A percentile compares a stretch with the other conserved stretches of the same genome.
Conservation (phyloP, 2,329 filamentous ascomycete species). For the Gremmenia infestans region DNA sequence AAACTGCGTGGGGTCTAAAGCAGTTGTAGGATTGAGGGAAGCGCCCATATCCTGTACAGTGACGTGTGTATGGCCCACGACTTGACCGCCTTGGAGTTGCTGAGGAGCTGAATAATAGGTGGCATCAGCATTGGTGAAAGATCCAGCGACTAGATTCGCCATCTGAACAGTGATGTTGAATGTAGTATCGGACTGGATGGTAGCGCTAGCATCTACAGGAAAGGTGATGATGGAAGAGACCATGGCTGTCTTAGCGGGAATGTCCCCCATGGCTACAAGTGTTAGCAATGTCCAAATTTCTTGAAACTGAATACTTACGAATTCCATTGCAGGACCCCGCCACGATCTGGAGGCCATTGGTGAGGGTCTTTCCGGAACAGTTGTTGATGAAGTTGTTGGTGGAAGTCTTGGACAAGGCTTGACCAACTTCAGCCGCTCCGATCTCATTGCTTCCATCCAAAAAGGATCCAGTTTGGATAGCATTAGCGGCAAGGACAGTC, state of each 20-base stretch:
- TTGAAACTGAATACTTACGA: constrained; percentile 21
- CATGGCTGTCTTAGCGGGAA: constrained; percentile 29
- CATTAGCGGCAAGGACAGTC: constrained; percentile 21
- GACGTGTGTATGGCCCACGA: constrained; percentile 37
- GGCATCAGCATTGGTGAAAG: constrained; percentile 35
- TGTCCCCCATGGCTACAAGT: constrained; percentile 32
- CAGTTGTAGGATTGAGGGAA: constrained; percentile 26
- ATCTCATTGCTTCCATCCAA: constrained; percentile 23
- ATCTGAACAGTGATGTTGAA: constrained; percentile 33
- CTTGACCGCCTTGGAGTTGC: constrained; percentile 28
- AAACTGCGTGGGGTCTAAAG: constrained; percentile 32
- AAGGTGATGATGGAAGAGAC: constrained; percentile 27
- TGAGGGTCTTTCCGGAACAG: constrained; percentile 39
- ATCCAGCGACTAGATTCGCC: constrained; percentile 32
- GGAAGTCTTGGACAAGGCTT: constrained; percentile 26
- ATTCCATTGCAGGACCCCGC: constrained; percentile 55
- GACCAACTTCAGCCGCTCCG: constrained; percentile 21
- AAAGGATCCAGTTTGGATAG: constrained; percentile 28
- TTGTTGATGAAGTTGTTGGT: constrained; percentile 33
- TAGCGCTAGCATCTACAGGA: constrained; percentile 15
- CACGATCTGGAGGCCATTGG: constrained; percentile 55
- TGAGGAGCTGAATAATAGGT: constrained; percentile 38
- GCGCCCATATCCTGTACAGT: constrained; percentile 35
- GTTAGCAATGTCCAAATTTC: background rate
- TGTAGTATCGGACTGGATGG: constrained; percentile 9